Base-by-base conservation (phyloP, 805 yeast genomes). In the Zygoascus flipseniorum region DNA sequence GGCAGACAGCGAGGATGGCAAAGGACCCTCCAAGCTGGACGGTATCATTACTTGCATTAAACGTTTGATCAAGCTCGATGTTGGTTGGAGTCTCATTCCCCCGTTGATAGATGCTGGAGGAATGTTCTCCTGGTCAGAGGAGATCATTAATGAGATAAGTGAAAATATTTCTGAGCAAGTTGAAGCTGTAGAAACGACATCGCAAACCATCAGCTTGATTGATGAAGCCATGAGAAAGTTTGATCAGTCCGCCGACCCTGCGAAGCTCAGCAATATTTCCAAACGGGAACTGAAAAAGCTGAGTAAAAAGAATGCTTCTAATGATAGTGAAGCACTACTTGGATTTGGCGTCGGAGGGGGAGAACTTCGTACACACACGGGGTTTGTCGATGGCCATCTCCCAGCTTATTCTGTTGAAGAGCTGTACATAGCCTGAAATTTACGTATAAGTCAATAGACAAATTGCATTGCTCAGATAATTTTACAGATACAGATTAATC, bases 81-180 rank as follows among this genome's bases (percentile, higher is more conserved):
- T 75, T 54, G 83, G 86, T 10, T 81, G 80, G 76, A 77, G 76
- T 50, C 68, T 85, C n/a, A 69, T 86, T 45, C 78, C 82, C 53
- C 73, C 83, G 20, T 75, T 86, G 48, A 76, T 86, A 50, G 93
- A 86, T 64, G 80, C 86, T 1, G 83, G 83, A 51, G 93, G 93
- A 0, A 69, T 86, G 47, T 79, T 86, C 64, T 79, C 81, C 56
- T 80, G 87, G 79, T 76, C 78, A 49, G 71, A 73, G 39, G 76
- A 78, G 8, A 74, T 79, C 39, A 69, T 83, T 48, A 70, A 70
- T 23, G 67, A 67, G 19, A 72, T 84, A 53, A 68, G 75, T 44
- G 65, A 58, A 16, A 70, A 75, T n/a, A 69, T 85, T 26, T 72
- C 71, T 31, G 55, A 64, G 14, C 80, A 80, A 62, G 72, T 83